Evolutionary conservation across 1,284 basidiomycete species (phyloP), one percentile per base, ranked within the genome.

Genomic region (Phylloporus sp.): DNA sequence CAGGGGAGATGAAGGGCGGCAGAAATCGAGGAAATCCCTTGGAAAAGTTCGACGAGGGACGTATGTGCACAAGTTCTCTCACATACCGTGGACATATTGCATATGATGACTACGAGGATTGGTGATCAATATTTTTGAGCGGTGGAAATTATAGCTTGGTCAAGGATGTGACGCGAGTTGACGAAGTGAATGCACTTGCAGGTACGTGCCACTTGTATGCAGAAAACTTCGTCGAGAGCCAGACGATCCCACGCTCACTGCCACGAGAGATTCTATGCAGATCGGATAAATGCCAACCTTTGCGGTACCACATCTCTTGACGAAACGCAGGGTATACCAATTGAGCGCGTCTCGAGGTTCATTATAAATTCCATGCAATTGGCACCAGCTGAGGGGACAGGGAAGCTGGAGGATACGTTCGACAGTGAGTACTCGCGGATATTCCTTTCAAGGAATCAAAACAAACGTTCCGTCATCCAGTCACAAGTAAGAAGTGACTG

Each of bases 221-320:
- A 28, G 88, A 91, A 70, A 90, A 88, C 71, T 93, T 93, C 85
- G 88, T 93, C 2, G 86, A 84, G 28, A 93, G 76, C 90, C 92
- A 93, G 37, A 89, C 69, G 42, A 81, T 80, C 69, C 83, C 84
- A 10, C 85, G 85, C 64, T 84, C 83, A 0, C 92, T 91, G 1
- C 91, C 91, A 17, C 91, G 82, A 78, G 11, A 72, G 74, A 37
- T 79, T 72, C 75, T 94, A 86, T 76, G 71, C 92, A 94, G 50
- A 94, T 84, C 0, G 92, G 91, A 70, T 93, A 94, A 34, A 93
- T 69, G 2, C 92, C 92, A 1, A 88, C 83, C 77, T 94, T 94
- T 17, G 85, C 81, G 0, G 77, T 75, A 7, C 91, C 91, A 49
- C 80, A 82, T 15, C n/a, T 92, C 93, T 85, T 87, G 52, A 92